Evolutionary conservation across 108 stramenopile species (phyloP).

Genomic region (Craspedostauros australis): DNA sequence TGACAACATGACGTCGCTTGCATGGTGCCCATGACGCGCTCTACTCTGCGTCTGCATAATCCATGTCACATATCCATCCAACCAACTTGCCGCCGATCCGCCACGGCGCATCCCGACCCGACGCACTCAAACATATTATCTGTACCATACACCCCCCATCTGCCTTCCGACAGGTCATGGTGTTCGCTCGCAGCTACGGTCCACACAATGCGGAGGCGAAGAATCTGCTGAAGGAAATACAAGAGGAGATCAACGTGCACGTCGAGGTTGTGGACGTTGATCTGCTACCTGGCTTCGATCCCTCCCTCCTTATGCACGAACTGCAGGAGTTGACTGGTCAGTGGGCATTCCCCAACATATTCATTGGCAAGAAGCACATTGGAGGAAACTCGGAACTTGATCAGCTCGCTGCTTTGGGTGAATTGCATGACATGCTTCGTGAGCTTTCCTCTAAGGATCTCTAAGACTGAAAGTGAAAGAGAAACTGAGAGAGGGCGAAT

Average conservation of each 20-base stretch:
- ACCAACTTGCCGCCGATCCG: no score
- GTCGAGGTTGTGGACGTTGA: slow-evolving; percentile 25
- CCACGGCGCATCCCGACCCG: no score
- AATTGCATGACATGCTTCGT: slow-evolving; percentile 22
- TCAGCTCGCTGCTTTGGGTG: slow-evolving; percentile 22
- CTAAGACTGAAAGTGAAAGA: no score
- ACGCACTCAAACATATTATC: no score
- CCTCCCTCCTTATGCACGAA: slow-evolving; percentile 12
- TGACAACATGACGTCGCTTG: no score
- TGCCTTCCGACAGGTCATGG: slow-evolving; percentile 25
- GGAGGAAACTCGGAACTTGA: slow-evolving; percentile 25
- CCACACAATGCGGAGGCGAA: slow-evolving; percentile 19
- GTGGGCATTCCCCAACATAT: slow-evolving; percentile 28
- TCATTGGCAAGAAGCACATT: slow-evolving; percentile 21
- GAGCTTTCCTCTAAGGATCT: no score
- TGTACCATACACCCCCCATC: no score
- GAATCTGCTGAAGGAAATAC: slow-evolving; percentile 3
- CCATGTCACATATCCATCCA: no score
- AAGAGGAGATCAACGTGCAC: slow-evolving; percentile 4
- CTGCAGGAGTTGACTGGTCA: slow-evolving; percentile 22
- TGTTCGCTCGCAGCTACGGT: slow-evolving; percentile 30
- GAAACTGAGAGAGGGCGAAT: no score
- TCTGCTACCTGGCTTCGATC: slow-evolving; percentile 25
- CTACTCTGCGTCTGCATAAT: no score
- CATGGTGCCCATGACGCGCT: no score